Evolutionary conservation across 2,329 filamentous ascomycete genomes (phyloP).

Genomic region (Aspergillus glaucus): DNA sequence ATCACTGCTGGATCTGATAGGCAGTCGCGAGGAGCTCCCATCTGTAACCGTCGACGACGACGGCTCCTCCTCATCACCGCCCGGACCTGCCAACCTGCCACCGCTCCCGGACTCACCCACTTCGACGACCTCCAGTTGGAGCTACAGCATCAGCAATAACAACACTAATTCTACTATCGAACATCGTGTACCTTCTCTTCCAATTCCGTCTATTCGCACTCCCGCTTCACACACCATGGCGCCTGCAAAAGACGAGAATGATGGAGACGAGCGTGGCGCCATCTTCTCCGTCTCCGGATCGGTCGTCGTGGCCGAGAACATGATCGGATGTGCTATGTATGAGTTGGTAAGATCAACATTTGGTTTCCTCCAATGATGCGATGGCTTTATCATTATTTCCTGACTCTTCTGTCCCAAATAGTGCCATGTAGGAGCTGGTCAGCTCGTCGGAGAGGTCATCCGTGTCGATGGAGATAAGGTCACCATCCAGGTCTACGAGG

Average conservation of each 20-base stretch:
- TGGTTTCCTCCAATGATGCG: neutral
- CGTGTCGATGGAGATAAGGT: constrained; percentile 93
- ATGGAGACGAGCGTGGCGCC: constrained; percentile 54
- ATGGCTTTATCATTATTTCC: neutral
- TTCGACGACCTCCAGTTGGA: constrained; percentile 19
- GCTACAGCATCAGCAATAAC: constrained; percentile 10
- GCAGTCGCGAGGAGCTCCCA: constrained; percentile 5
- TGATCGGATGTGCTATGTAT: constrained; percentile 99
- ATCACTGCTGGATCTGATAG: constrained; percentile 57
- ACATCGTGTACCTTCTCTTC: constrained; percentile 13
- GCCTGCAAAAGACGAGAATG: constrained; percentile 41
- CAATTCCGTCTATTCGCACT: constrained; percentile 19
- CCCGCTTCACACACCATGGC: constrained; percentile 34
- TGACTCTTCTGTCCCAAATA: constrained; percentile 28
- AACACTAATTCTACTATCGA: constrained; percentile 25
- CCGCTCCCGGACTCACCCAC: constrained; percentile 41
- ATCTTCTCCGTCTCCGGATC: constrained; percentile 74
- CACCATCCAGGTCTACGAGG: constrained; percentile 98
- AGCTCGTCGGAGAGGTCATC: constrained; percentile 95
- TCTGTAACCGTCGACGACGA: constrained; percentile 1
- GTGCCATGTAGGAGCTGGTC: constrained; percentile 88
- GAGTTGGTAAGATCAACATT: constrained; percentile 65
- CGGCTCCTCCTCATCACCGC: constrained; percentile 24
- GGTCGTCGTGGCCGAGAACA: constrained; percentile 94
- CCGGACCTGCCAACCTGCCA: constrained; percentile 37